Evolutionary conservation across 768 basidiomycete genomes (phyloP), one percentile per base, ranked within the genome.

Genomic region (Aureoboletus auriporus): DNA sequence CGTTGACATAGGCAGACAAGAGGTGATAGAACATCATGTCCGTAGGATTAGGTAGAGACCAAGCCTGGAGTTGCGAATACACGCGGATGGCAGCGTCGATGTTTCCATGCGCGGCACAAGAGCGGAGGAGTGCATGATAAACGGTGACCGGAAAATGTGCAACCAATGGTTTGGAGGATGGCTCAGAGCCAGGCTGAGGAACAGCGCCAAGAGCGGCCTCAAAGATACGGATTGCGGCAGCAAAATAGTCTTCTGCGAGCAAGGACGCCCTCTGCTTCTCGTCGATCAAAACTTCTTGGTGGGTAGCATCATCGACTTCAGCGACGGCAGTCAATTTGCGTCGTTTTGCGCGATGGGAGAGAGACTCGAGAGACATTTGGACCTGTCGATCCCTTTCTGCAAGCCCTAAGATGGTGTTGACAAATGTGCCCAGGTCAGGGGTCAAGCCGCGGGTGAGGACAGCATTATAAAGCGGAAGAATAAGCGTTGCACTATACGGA

Each of bases 151-250:
- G 67, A 39, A 82, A 36, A n/a, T 59, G 31, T 0, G 47, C 8
- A 1, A 20, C 50, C 26, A 63, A 26, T 1, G 60, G 57, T 40
- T 11, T 47, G 7, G 31, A 5, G n/a, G 5, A 4, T 20, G 27
- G 5, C 5, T 61, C 53, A 7, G 55, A 38, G 37, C 61, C 59
- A 12, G 47, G 17, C 16, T 46, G 51, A 17, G 68, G 66, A 13
- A 61, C 51, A 8, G 63, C 52, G 20, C 73, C 64, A 8, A 74
- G 68, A 14, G 82, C 74, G 0, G 80, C 74, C 23, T 85, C 75
- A 65, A 93, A 93, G 13, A 94, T 69, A 13, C 79, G 75, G 69
- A 92, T 71, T 0, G 90, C 90, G 0, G 81, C 76, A 0, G 70
- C 61, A 51, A 92, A 83, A 53, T 87, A 90, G 57, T 80, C 78